Evolutionary conservation across 129 eudicot species (phyloP).

Genomic region (Artemisia argyi): DNA sequence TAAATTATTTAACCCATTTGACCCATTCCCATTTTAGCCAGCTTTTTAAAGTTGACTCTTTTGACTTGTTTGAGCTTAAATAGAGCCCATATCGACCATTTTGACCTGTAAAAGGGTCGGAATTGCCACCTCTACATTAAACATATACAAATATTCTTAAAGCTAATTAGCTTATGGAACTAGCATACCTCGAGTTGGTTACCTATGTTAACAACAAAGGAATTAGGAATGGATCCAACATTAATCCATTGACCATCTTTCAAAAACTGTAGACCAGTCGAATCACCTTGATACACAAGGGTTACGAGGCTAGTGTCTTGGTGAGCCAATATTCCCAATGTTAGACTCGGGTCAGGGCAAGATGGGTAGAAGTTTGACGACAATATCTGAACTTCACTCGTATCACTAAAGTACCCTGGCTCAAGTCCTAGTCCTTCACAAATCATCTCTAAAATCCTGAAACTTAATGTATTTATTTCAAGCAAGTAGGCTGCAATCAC

Average conservation of each 20-base stretch:
- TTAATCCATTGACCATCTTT: slow-evolving; percentile 53
- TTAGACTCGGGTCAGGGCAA: slow-evolving; percentile 70
- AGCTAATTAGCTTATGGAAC: background rate
- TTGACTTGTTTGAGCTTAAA: no score
- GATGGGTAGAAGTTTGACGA: slow-evolving; percentile 42
- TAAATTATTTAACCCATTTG: background rate
- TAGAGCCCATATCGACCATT: no score
- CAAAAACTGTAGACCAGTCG: slow-evolving; percentile 52
- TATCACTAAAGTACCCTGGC: slow-evolving; percentile 30
- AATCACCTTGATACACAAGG: slow-evolving; percentile 37
- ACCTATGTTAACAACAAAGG: slow-evolving; percentile 56
- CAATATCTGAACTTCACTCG: slow-evolving; percentile 24
- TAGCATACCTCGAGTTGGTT: slow-evolving; percentile 50
- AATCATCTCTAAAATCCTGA: slow-evolving; percentile 34
- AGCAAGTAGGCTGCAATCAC: slow-evolving; percentile 33
- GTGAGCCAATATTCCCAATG: slow-evolving; percentile 51
- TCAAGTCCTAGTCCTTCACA: slow-evolving; percentile 41
- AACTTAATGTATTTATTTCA: slow-evolving; percentile 32
- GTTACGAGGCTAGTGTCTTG: slow-evolving; percentile 50
- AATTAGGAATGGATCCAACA: slow-evolving; percentile 46
- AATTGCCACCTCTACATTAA: background rate
- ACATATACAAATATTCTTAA: background rate
- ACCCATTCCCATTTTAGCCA: background rate
- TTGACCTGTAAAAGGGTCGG: no score
- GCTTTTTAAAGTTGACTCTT: background rate